Percentiles rank a stretch among this genome's conserved stretches.
These are phyloP conservation scores for Naganishia sp. DNA, from an alignment of 1,284 basidiomycete genomes.

Conservation along the genomic window DNA sequence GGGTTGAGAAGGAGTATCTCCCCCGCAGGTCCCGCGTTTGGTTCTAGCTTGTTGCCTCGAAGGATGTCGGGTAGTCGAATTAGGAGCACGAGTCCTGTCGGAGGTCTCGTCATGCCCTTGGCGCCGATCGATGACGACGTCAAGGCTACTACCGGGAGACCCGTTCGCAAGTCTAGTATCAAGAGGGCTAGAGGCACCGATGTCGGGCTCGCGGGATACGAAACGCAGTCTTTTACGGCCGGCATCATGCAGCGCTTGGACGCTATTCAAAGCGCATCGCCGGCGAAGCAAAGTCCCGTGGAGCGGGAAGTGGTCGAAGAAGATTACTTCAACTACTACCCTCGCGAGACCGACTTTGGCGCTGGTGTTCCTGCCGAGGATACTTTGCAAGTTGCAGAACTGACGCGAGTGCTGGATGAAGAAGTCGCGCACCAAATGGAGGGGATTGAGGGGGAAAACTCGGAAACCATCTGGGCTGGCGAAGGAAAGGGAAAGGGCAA, in stretches of 20 bases:
- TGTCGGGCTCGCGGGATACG: slow-evolving; percentile 16
- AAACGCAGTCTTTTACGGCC: slow-evolving; percentile 3
- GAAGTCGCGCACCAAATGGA: slow-evolving; percentile 26
- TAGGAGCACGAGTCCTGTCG: slow-evolving; percentile 21
- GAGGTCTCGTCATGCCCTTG: slow-evolving; percentile 13
- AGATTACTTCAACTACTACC: slow-evolving; percentile 24
- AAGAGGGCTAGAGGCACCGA: slow-evolving; percentile 19
- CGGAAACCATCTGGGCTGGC: neutral
- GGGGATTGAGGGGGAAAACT: neutral
- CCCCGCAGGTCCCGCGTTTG: neutral
- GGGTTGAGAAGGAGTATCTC: slow-evolving; percentile 18
- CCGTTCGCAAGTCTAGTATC: slow-evolving; percentile 2
- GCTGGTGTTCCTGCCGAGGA: neutral
- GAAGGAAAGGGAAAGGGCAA: slow-evolving; percentile 10
- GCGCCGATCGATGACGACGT: slow-evolving; percentile 13
- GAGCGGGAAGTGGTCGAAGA: neutral
- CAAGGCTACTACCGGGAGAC: slow-evolving; percentile 1
- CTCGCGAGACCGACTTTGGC: neutral
- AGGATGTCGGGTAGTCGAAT: slow-evolving; percentile 28
- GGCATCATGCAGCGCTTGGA: slow-evolving; percentile 24
- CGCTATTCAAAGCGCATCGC: neutral
- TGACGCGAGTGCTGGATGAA: slow-evolving; percentile 15
- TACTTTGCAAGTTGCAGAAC: slow-evolving; percentile 5
- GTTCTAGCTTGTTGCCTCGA: slow-evolving; percentile 15
- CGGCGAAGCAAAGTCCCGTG: neutral